phyloP scores from a whole-genome alignment of 306 rosid species.

The Carpinus fangiana region DNA sequence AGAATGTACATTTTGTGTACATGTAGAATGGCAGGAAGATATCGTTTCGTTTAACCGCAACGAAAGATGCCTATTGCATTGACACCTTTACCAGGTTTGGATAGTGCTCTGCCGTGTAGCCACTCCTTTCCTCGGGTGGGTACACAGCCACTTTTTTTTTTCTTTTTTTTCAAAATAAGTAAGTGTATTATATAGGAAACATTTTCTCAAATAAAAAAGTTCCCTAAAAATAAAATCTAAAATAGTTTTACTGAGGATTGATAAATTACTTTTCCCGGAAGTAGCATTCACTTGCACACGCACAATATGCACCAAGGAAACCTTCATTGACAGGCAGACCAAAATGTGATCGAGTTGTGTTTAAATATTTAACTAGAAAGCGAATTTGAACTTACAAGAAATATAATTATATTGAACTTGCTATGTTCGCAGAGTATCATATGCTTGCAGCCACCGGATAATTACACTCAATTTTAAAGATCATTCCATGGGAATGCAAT shows the following conservation, averaged over 20 bases:
- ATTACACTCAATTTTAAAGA: not conserved
- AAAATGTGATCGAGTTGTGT: not conserved
- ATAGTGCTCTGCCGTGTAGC: too few relatives aligned
- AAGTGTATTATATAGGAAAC: too few relatives aligned
- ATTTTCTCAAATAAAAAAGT: too few relatives aligned
- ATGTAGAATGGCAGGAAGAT: not conserved
- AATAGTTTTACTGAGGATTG: not conserved
- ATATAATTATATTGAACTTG: not conserved
- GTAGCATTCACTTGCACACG: not conserved
- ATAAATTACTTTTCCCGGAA: not conserved
- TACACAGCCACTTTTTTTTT: too few relatives aligned
- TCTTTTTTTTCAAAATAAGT: too few relatives aligned
- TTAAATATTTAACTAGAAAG: not conserved
- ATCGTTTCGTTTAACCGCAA: not conserved
- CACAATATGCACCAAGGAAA: not conserved
- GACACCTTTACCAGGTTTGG: not conserved
- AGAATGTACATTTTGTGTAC: not conserved
- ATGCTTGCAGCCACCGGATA: not conserved
- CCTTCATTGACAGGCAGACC: not conserved
- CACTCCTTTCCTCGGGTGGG: too few relatives aligned
- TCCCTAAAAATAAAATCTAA: too few relatives aligned
- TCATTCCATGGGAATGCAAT: not conserved
- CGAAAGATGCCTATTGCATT: not conserved
- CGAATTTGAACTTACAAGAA: not conserved
- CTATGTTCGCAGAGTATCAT: not conserved